These are phyloP conservation scores for Phaeolepiota aurea DNA, from an alignment of 768 basidiomycete genomes.

Conservation along the genomic window DNA sequence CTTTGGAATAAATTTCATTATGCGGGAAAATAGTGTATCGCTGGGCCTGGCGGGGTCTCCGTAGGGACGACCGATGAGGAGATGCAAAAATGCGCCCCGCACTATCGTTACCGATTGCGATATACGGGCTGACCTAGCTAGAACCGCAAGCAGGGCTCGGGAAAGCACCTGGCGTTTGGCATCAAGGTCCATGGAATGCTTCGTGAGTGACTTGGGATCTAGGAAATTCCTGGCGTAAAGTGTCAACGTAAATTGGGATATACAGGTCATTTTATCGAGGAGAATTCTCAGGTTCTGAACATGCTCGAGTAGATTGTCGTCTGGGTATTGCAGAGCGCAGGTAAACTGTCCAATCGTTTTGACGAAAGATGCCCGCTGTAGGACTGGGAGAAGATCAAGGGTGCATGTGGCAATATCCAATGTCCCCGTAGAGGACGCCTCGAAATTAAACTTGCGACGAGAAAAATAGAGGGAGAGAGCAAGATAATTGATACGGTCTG, in stretches of 20 bases:
- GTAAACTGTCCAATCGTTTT: neutral
- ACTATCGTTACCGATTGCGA: neutral
- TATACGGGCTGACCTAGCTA: neutral
- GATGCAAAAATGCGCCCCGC: neutral
- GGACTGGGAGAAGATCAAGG: neutral
- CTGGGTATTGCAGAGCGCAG: neutral
- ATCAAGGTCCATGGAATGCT: neutral
- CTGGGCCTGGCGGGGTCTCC: no score
- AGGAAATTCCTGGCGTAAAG: neutral
- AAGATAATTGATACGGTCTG: neutral
- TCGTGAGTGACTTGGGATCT: neutral
- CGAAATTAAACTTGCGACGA: conserved; percentile 1
- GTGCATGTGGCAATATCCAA: neutral
- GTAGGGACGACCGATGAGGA: no score
- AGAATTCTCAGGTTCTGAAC: neutral
- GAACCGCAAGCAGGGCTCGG: neutral
- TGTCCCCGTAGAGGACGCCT: neutral
- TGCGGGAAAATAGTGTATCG: no score
- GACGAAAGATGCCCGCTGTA: neutral
- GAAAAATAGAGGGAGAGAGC: neutral
- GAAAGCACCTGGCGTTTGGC: no score
- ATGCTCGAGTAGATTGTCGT: neutral
- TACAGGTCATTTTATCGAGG: neutral
- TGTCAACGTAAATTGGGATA: neutral
- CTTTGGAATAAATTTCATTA: no score